A percentile compares a stretch with the other conserved stretches of the same genome.
Conservation (phyloP, 192 early-diverging fungal species). For the Coemansia pectinata region DNA sequence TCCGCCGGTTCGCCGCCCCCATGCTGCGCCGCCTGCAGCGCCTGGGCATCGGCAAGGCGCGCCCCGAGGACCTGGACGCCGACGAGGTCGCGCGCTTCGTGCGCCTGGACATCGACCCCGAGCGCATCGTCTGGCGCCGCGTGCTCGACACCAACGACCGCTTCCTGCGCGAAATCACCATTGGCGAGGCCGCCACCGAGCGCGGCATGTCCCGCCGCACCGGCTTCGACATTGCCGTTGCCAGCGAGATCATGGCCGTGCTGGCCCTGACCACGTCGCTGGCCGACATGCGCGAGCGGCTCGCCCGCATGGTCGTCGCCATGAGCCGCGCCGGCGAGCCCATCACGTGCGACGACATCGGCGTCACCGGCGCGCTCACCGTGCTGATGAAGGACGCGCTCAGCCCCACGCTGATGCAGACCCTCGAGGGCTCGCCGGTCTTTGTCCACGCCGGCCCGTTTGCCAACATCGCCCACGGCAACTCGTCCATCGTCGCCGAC, state of each 20-base stretch:
- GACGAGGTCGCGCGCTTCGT: constrained; percentile 82
- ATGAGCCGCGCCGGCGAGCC: constrained; percentile 76
- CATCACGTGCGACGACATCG: constrained; percentile 95
- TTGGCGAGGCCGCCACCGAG: constrained; percentile 88
- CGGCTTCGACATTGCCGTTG: constrained; percentile 98
- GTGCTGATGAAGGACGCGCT: constrained; percentile 99
- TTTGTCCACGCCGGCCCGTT: constrained; percentile 99
- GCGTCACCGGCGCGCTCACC: constrained; percentile 91
- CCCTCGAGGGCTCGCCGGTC: constrained; percentile 97
- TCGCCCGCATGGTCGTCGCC: constrained; percentile 96
- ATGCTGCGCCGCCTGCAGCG: constrained; percentile 77
- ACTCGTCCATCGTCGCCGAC: constrained; percentile 96
- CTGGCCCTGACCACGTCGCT: constrained; percentile 89
- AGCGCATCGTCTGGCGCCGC: constrained; percentile 94
- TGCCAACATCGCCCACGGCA: constrained; percentile 99
- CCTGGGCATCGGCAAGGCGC: constrained; percentile 79
- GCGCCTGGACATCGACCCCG: constrained; percentile 93
- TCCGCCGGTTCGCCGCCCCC: constrained; percentile 76
- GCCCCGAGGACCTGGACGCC: constrained; percentile 75
- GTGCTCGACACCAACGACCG: constrained; percentile 97
- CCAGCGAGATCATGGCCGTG: constrained; percentile 98
- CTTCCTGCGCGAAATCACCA: constrained; percentile 87
- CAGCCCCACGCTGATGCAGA: constrained; percentile 99
- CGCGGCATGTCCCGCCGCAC: constrained; percentile 84
- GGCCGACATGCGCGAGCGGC: constrained; percentile 87